A percentile compares a stretch with the other conserved stretches of the same genome.
Evolutionary conservation across 225 moss, liverwort and hornwort species (phyloP).

Genomic region (Anthoceros angustus): DNA sequence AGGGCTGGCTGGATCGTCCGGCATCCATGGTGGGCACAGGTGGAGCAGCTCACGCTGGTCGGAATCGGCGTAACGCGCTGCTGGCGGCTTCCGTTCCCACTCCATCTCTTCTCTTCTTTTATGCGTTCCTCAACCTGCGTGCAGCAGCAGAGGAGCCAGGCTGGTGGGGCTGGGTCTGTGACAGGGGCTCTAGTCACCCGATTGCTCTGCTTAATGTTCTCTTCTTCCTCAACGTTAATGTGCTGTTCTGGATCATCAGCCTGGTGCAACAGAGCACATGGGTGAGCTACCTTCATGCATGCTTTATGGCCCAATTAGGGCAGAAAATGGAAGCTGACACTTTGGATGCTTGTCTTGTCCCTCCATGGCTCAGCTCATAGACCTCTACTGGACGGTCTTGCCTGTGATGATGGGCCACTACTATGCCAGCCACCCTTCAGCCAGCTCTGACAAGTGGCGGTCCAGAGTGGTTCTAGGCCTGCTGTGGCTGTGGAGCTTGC

Average conservation of each 20-base stretch:
- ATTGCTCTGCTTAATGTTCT: conserved; percentile 43
- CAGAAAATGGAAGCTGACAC: not conserved
- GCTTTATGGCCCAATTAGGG: not conserved
- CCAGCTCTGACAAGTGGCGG: conserved; percentile 33
- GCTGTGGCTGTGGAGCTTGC: conserved; percentile 65
- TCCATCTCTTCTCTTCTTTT: conserved; percentile 49
- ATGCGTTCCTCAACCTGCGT: conserved; percentile 29
- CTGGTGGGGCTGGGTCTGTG: conserved; percentile 35
- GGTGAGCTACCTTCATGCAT: conserved; percentile 17
- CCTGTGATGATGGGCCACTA: conserved; percentile 62
- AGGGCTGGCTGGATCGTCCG: no score
- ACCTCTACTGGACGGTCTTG: conserved; percentile 77
- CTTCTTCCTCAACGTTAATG: conserved; percentile 62
- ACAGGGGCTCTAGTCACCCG: conserved; percentile 49
- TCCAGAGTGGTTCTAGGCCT: conserved; percentile 38
- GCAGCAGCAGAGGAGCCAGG: conserved; percentile 9
- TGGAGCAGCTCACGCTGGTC: not conserved
- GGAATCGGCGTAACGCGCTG: conserved; percentile 30
- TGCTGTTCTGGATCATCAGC: conserved; percentile 75
- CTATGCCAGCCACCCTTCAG: conserved; percentile 45
- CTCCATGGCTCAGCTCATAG: conserved; percentile 34
- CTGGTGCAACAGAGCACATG: conserved; percentile 53
- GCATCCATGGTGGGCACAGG: no score
- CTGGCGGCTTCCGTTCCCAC: conserved; percentile 36
- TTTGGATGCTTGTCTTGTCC: not conserved